These are phyloP conservation scores for Pyracantha coccinea DNA, from an alignment of 331 rosid genomes.

Conservation along the genomic window DNA sequence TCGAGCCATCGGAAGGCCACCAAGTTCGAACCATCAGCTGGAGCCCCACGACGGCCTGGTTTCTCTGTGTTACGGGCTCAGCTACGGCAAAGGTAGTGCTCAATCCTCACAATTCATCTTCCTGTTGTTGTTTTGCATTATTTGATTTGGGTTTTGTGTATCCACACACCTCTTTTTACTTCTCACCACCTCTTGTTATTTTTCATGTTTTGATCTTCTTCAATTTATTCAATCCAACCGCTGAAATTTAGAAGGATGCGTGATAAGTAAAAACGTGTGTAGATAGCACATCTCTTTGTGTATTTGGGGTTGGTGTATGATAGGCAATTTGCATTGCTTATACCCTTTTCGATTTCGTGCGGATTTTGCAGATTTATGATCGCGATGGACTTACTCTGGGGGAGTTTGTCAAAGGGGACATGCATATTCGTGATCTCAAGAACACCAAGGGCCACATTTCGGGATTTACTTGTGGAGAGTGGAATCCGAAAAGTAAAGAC, in stretches of 20 bases:
- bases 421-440: conserved; percentile 93
- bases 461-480: conserved; percentile 94
- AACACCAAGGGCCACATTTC: conserved; percentile 93
- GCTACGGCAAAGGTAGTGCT: conserved; percentile 78
- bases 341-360: background rate
- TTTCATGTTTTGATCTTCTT: too few relatives aligned
- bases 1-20: conserved; percentile 95
- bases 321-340: background rate
- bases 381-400: conserved; percentile 95
- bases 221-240: too few relatives aligned
- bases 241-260: too few relatives aligned
- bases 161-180: too few relatives aligned
- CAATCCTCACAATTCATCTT: background rate
- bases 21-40: conserved; percentile 89
- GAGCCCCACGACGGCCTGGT: conserved; percentile 88
- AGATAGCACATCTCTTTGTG: background rate
- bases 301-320: background rate
- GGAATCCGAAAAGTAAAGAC: conserved; percentile 84
- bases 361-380: conserved; percentile 65
- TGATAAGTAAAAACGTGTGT: too few relatives aligned
- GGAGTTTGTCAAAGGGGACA: conserved; percentile 92
- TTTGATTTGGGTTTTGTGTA: background rate
- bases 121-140: background rate
- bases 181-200: too few relatives aligned
- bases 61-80: conserved; percentile 89